A percentile compares a stretch with the other conserved stretches of the same genome.
These are phyloP conservation scores for Pyricularia sp. DNA, from an alignment of 2,329 filamentous ascomycete genomes.

Conservation along the genomic window DNA sequence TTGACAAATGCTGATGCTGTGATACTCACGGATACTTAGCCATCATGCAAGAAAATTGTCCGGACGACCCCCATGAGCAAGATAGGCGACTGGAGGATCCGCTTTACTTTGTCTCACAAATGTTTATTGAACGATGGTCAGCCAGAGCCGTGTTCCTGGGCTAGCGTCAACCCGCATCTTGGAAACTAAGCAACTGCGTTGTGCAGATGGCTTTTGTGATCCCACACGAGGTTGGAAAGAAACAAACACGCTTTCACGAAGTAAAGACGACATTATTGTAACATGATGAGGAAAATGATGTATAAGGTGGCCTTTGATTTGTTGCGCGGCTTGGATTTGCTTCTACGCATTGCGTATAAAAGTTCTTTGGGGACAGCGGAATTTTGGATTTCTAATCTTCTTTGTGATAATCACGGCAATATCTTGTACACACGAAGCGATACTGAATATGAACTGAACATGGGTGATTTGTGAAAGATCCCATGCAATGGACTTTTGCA, in stretches of 20 bases:
- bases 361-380: too few relatives aligned
- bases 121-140: constrained; percentile 32
- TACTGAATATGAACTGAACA: too few relatives aligned
- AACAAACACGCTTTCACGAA: background rate
- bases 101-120: constrained; percentile 34
- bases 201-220: background rate
- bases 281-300: too few relatives aligned
- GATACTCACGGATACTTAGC: background rate
- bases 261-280: too few relatives aligned
- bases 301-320: too few relatives aligned
- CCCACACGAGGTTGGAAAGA: background rate
- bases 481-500: too few relatives aligned
- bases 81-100: constrained; percentile 27
- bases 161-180: background rate
- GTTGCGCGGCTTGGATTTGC: too few relatives aligned
- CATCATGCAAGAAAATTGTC: background rate
- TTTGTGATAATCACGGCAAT: too few relatives aligned
- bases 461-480: too few relatives aligned
- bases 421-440: too few relatives aligned
- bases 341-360: too few relatives aligned
- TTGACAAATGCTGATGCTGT: background rate
- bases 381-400: too few relatives aligned
- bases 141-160: background rate
- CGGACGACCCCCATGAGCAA: background rate
- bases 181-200: background rate